Percentiles rank a stretch among this genome's conserved stretches.
These are phyloP conservation scores for Sutorius australiensis DNA, from an alignment of 768 basidiomycete genomes.

Conservation along the genomic window DNA sequence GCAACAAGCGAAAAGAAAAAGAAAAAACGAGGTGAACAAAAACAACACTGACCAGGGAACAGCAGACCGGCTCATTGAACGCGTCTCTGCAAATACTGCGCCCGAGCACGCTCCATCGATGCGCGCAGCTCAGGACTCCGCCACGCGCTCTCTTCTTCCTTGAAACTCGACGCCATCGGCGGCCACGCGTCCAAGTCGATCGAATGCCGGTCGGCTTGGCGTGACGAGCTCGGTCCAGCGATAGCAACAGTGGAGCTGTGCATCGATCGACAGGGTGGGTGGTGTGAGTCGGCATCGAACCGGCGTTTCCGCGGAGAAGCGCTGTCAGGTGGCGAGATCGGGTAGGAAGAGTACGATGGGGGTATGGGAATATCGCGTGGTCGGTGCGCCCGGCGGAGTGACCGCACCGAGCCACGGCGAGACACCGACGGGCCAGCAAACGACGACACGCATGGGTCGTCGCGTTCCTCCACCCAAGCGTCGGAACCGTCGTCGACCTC, in stretches of 20 bases:
- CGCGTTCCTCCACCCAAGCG: slow-evolving; percentile 69
- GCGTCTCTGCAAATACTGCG: slow-evolving; percentile 23
- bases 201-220: slow-evolving; percentile 28
- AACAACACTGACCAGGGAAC: not conserved
- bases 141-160: slow-evolving; percentile 50
- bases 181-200: slow-evolving; percentile 33
- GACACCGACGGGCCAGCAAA: slow-evolving; percentile 20
- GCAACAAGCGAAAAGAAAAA: not conserved
- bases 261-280: slow-evolving; percentile 22
- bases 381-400: slow-evolving; percentile 20
- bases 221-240: slow-evolving; percentile 15
- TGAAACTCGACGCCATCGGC: slow-evolving; percentile 22
- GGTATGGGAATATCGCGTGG: slow-evolving; percentile 25
- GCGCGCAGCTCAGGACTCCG: slow-evolving; percentile 65
- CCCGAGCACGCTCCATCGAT: slow-evolving; percentile 68
- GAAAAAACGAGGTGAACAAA: not conserved
- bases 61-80: slow-evolving; percentile 5
- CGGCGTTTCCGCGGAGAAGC: slow-evolving; percentile 34
- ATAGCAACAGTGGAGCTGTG: not conserved
- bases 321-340: slow-evolving; percentile 26
- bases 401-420: slow-evolving; percentile 26
- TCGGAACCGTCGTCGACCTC: slow-evolving; percentile 74
- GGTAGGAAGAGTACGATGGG: slow-evolving; percentile 28
- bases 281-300: slow-evolving; percentile 27
- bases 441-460: not conserved